phyloP scores from a whole-genome alignment of 805 yeast species.

The Saccharomyces cerevisiae region DNA sequence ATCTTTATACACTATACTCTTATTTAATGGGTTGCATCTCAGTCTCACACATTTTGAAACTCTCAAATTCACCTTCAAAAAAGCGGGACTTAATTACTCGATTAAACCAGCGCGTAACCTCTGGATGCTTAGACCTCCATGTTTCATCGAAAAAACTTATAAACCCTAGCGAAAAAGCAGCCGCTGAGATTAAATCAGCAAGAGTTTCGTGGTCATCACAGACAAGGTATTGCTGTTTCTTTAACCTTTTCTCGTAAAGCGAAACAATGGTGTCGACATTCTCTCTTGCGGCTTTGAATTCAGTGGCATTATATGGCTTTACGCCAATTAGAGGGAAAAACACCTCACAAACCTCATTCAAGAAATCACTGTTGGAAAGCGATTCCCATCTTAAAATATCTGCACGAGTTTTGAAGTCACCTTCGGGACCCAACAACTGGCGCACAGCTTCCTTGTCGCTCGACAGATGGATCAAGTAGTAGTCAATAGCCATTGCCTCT shows the following conservation, averaged over 20 bases:
- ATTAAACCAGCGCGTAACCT: conserved; percentile 28
- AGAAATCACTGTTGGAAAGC: conserved; percentile 58
- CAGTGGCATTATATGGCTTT: conserved; percentile 66
- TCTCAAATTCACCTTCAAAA: neutral
- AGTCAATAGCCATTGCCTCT: conserved; percentile 55
- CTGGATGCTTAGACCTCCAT: conserved; percentile 57
- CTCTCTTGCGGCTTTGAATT: conserved; percentile 37
- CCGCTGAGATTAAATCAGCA: conserved; percentile 19
- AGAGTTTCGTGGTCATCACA: conserved; percentile 57
- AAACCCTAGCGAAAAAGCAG: conserved; percentile 28
- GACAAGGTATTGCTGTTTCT: conserved; percentile 55
- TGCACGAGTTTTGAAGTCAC: conserved; percentile 35
- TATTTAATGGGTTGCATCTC: neutral
- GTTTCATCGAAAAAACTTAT: conserved; percentile 48
- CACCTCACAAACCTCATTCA: conserved; percentile 38
- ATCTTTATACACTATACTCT: neutral
- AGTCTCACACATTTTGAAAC: neutral
- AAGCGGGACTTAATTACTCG: conserved; percentile 3
- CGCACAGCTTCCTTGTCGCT: conserved; percentile 30
- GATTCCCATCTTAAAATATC: conserved; percentile 66
- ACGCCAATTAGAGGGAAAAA: conserved; percentile 55
- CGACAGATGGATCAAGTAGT: conserved; percentile 37
- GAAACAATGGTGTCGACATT: conserved; percentile 34
- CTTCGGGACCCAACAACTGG: conserved; percentile 44
- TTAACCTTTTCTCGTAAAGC: conserved; percentile 48